Percentiles rank a stretch among this genome's conserved stretches.
Conservation (phyloP, 208 protist genomes). For the Wallacemonas sp. region DNA sequence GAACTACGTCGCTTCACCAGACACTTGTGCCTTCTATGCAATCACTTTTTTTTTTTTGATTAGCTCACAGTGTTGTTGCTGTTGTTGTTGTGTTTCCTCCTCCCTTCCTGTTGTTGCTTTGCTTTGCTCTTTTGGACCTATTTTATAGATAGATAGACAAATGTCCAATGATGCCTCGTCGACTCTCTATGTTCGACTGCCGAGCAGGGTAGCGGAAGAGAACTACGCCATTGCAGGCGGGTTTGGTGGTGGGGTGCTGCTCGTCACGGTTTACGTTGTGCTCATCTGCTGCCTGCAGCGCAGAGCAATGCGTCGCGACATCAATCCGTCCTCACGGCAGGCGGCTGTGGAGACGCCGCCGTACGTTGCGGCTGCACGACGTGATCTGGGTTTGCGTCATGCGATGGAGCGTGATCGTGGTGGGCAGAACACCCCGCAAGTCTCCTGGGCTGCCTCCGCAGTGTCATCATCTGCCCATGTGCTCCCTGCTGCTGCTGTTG, state of each 20-base stretch:
- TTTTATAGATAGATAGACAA: not conserved
- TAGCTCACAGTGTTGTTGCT: not conserved
- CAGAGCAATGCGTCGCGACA: too few relatives aligned
- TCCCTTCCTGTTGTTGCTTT: constrained; percentile 2
- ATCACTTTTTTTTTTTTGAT: not conserved
- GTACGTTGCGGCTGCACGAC: too few relatives aligned
- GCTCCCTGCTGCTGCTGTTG: too few relatives aligned
- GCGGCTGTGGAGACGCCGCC: too few relatives aligned
- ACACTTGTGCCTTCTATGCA: too few relatives aligned
- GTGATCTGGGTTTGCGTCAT: too few relatives aligned
- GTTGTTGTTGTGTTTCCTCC: not conserved
- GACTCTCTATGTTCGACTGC: constrained; percentile 8
- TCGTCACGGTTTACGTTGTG: constrained; percentile 22
- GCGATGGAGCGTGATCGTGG: too few relatives aligned
- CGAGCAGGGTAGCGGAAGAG: constrained; percentile 24
- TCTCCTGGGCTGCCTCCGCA: too few relatives aligned
- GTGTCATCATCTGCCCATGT: too few relatives aligned
- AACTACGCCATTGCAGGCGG: constrained; percentile 39
- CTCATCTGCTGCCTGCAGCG: constrained; percentile 11
- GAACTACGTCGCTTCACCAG: too few relatives aligned
- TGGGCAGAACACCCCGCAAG: too few relatives aligned
- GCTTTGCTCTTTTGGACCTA: not conserved
- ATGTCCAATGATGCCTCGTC: not conserved
- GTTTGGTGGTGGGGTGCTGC: constrained; percentile 21
- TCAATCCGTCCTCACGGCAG: too few relatives aligned